Evolutionary conservation across 2,329 filamentous ascomycete genomes (phyloP), one percentile per base, ranked within the genome.

Genomic region (Xylariomycetidae sp.): DNA sequence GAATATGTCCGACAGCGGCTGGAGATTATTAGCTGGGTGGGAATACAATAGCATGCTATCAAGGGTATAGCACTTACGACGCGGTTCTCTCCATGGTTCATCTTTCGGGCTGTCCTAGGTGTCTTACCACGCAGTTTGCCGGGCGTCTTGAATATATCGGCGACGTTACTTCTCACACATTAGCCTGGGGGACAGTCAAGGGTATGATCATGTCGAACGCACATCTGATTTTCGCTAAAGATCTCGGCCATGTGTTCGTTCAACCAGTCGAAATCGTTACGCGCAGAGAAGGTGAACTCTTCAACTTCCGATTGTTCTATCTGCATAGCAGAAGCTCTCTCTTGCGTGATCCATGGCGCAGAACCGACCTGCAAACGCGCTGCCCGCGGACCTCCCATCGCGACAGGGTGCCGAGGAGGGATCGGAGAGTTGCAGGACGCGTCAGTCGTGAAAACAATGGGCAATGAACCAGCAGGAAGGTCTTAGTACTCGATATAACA

Each of bases 231-330:
- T 50, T 83, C 80, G 51, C 81, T 83, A 58, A 97, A 94, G 53
- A 98, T 87, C 44, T 94, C 88, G 31, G 80, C 79, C 90, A 98
- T 96, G 61, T 98, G 92, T 65, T 97, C 92, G 55, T 98, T 97
- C 50, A 98, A 70, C 92, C 92, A 98, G 58, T 97, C 89, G 54
- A 97, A 69, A 60, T 98, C 92, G 63, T 97, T 94, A 38, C 86
- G 80, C 42, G 87, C 89, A 18, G 88, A 88, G 64, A 86, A 97
- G 27, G 85, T 79, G 55, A 97, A 94, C 64, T 98, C 94, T 48
- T 97, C 90, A 34, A 86, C 76, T 60, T 97, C 92, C 36, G 88
- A 77, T 29, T 83, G 73, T 12, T 85, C 75, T 43, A 96, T 80
- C 45, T 85, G 76, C 34, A 80, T 67, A 11, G 87, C 82, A 52